Evolutionary conservation across 306 rosid genomes (phyloP), one percentile per base, ranked within the genome.

Genomic region (Vigna unguiculata): DNA sequence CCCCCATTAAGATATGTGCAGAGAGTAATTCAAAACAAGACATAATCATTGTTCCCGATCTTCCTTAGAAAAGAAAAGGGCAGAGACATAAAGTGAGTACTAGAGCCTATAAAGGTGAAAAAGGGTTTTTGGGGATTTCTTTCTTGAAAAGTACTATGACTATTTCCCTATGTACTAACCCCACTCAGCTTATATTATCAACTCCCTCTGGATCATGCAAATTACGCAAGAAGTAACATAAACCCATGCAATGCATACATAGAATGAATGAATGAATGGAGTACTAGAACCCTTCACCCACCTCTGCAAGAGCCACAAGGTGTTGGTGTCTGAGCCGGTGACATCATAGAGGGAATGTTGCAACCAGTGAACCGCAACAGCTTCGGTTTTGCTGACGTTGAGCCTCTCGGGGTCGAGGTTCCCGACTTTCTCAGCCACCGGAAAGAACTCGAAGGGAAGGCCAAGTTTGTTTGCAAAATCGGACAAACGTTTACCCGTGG

Each of bases 361-460:
- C 86, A 95, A 65, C 99, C 99, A 95, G 58, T 95, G 99, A 3
- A 92, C 97, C 45, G 99, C 99, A n/a, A 95, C 96, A 57, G 97
- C 99, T 76, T 95, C 99, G 16, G 93, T 75, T 71, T 92, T 90
- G 80, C 87, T 87, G 15, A 92, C 89, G 41, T 88, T 89, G 17
- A 95, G 89, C 81, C 81, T 87, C 75, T 90, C 93, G 3, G 86
- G 86, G 73, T 92, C 97, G 79, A 95, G 65, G 75, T 88, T 92
- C 25, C 97, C 99, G 21, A 91, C 91, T 83, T 89, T 95, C 11
- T 92, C 99, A 4, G 97, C 97, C 57, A 95, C 89, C 0, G 97
- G 97, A 17, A 88, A 57, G 83, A 92, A 95, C 85, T 95, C 97
- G 47, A 95, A 95, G 4, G 99, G 99, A 63, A 95, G 88, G 3